Evolutionary conservation across 768 basidiomycete genomes (phyloP).

Genomic region (Termitomyces sp.): DNA sequence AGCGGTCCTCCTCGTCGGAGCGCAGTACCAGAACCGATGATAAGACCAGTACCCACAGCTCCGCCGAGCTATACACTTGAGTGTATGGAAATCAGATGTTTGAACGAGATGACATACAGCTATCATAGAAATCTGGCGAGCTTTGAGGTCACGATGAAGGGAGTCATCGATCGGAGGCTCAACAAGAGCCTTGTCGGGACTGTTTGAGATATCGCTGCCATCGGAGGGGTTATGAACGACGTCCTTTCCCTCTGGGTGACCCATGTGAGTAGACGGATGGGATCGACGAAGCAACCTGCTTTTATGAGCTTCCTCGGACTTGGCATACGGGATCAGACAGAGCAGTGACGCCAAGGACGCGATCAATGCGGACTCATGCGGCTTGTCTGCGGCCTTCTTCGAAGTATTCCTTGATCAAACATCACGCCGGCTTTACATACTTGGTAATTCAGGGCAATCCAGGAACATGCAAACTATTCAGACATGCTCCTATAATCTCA

Average conservation of each 20-base stretch:
- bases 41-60: constrained; percentile 49
- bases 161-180: constrained; percentile 30
- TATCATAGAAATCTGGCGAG: constrained; percentile 52
- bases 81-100: background rate
- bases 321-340: no score
- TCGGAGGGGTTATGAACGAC: constrained; percentile 12
- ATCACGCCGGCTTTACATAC: no score
- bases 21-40: constrained; percentile 56
- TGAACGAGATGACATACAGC: constrained; percentile 25
- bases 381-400: no score
- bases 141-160: constrained; percentile 44
- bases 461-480: background rate
- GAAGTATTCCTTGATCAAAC: no score
- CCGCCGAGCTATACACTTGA: constrained; percentile 31
- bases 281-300: background rate
- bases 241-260: constrained; percentile 21
- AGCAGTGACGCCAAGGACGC: background rate
- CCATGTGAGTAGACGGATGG: constrained; percentile 7
- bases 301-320: background rate
- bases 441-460: no score
- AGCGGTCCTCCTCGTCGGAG: constrained; percentile 50
- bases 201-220: constrained; percentile 15
- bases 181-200: constrained; percentile 21
- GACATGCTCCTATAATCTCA: background rate
- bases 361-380: background rate